Conservation (phyloP, 139 green algal species). For the Auxenochlorella pyrenoidosa region DNA sequence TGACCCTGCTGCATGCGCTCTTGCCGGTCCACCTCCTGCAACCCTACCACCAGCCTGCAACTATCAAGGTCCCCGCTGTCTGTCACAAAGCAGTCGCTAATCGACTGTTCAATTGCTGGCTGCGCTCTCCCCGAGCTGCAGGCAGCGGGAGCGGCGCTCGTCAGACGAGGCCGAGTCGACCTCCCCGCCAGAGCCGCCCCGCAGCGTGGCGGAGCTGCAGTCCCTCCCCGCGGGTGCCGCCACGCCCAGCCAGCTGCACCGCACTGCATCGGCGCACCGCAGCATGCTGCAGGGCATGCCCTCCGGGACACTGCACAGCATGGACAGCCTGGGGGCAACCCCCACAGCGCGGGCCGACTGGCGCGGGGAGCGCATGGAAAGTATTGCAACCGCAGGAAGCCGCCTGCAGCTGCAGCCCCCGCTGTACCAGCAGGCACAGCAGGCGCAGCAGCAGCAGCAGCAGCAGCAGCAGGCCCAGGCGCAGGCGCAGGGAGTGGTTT, state of each 20-base stretch:
- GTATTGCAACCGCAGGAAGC: neutral
- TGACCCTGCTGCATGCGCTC: too few relatives aligned
- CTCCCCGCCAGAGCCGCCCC: neutral
- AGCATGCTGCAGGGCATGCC: neutral
- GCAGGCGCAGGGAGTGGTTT: neutral
- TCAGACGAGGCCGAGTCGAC: neutral
- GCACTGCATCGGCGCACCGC: too few relatives aligned
- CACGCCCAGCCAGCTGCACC: too few relatives aligned
- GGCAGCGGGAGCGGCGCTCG: neutral
- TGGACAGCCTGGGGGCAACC: neutral
- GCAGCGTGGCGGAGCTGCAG: neutral
- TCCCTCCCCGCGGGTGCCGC: neutral
- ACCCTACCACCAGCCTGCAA: too few relatives aligned
- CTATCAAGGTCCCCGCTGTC: too few relatives aligned
- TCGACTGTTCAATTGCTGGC: neutral
- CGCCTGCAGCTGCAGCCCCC: too few relatives aligned
- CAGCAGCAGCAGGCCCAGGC: neutral
- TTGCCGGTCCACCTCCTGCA: neutral
- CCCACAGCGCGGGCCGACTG: neutral
- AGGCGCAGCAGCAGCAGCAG: neutral
- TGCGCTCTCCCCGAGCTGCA: neutral
- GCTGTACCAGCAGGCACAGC: neutral
- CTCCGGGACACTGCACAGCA: neutral
- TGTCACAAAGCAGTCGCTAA: too few relatives aligned
- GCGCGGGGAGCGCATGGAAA: neutral